A percentile compares a stretch with the other conserved stretches of the same genome.
phyloP scores from a whole-genome alignment of 2,329 filamentous ascomycete genomes.

The Fusarium sp. region DNA sequence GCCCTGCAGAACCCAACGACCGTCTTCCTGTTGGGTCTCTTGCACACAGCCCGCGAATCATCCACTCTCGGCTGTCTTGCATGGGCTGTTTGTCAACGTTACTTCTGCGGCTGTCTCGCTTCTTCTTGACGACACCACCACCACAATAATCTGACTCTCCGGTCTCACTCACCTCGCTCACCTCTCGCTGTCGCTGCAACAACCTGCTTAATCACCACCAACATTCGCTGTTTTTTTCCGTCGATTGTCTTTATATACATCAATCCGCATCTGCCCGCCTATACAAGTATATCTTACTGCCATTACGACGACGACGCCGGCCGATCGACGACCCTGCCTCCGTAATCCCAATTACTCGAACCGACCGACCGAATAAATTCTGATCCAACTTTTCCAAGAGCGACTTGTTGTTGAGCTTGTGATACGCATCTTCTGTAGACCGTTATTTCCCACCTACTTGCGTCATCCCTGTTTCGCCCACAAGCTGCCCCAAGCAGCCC shows the following conservation, averaged over 20 bases:
- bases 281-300: background rate
- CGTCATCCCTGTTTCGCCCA: background rate
- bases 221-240: slow-evolving; percentile 22
- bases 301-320: slow-evolving; percentile 31
- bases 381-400: background rate
- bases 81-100: slow-evolving; percentile 28
- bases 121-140: slow-evolving; percentile 21
- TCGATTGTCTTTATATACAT: background rate
- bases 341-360: slow-evolving; percentile 16
- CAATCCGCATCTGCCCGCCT: background rate
- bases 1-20: slow-evolving; percentile 16
- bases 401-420: background rate
- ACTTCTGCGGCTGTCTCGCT: slow-evolving; percentile 30
- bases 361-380: background rate
- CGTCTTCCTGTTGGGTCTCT: slow-evolving; percentile 2
- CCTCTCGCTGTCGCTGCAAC: slow-evolving; percentile 23
- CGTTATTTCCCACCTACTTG: background rate
- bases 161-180: slow-evolving; percentile 6
- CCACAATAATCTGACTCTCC: slow-evolving; percentile 6
- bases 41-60: slow-evolving; percentile 15
- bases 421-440: background rate
- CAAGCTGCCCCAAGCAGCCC: slow-evolving; percentile 26
- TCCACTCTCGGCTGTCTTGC: slow-evolving; percentile 35
- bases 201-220: slow-evolving; percentile 11
- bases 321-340: slow-evolving; percentile 35